A percentile compares a stretch with the other conserved stretches of the same genome.
Evolutionary conservation across 2,329 filamentous ascomycete species (phyloP).

Genomic region (Dactylonectria estremocensis): DNA sequence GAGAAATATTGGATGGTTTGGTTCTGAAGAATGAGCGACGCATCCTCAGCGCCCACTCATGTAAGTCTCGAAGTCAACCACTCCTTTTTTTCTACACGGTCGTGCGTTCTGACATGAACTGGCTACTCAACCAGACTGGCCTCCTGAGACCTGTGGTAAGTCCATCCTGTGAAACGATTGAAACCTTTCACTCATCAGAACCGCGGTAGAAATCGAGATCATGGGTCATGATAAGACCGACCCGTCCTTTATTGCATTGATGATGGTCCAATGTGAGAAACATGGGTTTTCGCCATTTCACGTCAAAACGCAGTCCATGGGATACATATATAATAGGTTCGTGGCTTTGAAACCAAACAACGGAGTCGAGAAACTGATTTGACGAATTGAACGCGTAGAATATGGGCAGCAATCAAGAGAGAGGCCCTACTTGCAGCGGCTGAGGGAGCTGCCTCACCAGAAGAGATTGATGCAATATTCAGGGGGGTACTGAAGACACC

Average conservation of each 20-base stretch:
- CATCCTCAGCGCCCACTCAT: slow-evolving; percentile 61
- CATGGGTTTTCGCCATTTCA: slow-evolving; percentile 52
- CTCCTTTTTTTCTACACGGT: neutral
- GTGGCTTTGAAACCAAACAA: neutral
- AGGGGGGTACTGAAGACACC: slow-evolving; percentile 50
- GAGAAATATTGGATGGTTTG: slow-evolving; percentile 58
- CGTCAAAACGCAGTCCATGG: slow-evolving; percentile 50
- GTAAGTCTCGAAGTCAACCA: slow-evolving; percentile 45
- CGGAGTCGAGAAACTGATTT: neutral
- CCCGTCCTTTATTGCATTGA: slow-evolving; percentile 35
- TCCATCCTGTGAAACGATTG: neutral
- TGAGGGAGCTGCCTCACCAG: slow-evolving; percentile 49
- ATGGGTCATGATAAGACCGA: slow-evolving; percentile 51
- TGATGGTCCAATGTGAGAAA: slow-evolving; percentile 46
- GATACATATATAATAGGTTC: slow-evolving; percentile 52
- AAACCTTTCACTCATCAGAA: neutral
- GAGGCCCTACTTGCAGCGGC: slow-evolving; percentile 51
- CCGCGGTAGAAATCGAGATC: slow-evolving; percentile 48
- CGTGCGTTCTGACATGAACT: neutral
- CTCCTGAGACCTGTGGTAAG: slow-evolving; percentile 51
- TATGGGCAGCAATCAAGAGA: slow-evolving; percentile 53
- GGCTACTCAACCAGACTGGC: slow-evolving; percentile 46
- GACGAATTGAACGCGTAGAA: slow-evolving; percentile 32
- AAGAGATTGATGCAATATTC: slow-evolving; percentile 52
- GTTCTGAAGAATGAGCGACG: slow-evolving; percentile 52